These are phyloP conservation scores for Lactuca sativa DNA, from an alignment of 129 eudicot genomes.

Conservation along the genomic window DNA sequence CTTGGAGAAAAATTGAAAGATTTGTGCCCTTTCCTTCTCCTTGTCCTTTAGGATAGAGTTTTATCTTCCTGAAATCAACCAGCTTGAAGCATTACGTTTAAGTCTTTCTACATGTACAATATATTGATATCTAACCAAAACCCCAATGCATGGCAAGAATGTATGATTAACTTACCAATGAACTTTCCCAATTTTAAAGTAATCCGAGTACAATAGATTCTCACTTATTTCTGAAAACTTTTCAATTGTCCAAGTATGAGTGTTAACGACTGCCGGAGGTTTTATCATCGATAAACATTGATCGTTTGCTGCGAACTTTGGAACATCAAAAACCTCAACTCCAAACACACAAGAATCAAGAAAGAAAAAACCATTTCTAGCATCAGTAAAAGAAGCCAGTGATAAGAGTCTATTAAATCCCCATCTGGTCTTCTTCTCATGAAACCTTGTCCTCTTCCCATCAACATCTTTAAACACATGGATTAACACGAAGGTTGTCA, in stretches of 20 bases:
- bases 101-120: too few species aligned
- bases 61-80: neutral
- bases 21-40: neutral
- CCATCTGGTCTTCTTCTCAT: conserved; percentile 3
- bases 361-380: conserved; percentile 1
- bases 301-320: neutral
- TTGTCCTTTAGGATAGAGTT: neutral
- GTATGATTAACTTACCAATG: conserved; percentile 11
- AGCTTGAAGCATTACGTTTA: neutral
- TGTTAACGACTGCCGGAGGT: neutral
- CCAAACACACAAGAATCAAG: conserved; percentile 27
- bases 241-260: conserved; percentile 13
- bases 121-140: neutral
- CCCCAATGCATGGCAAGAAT: neutral
- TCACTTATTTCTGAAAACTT: neutral
- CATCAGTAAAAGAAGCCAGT: neutral
- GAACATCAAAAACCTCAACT: conserved; percentile 17
- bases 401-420: conserved; percentile 3
- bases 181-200: conserved; percentile 7
- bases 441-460: conserved; percentile 13
- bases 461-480: conserved; percentile 14
- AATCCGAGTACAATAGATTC: neutral
- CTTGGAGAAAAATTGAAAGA: neutral
- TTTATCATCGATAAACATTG: conserved; percentile 7
- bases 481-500: too few species aligned